These are phyloP conservation scores for Solanum dulcamara DNA, from an alignment of 257 asterid genomes.

Conservation along the genomic window DNA sequence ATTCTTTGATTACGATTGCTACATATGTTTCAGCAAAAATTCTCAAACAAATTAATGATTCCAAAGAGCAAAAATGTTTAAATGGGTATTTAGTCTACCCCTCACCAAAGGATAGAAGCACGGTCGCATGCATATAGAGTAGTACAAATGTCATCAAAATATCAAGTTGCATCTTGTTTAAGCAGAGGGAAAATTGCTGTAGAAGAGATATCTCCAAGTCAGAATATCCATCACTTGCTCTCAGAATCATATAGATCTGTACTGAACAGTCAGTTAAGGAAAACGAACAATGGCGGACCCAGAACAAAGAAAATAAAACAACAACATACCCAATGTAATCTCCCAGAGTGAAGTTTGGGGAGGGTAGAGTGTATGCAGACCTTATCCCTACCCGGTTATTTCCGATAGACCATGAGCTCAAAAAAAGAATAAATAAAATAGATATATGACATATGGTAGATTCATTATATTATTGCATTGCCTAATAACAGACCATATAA, in stretches of 20 bases:
- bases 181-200: not conserved
- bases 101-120: not conserved
- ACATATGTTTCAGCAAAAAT: not conserved
- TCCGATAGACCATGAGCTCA: not conserved
- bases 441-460: not conserved
- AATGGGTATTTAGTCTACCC: not conserved
- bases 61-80: not conserved
- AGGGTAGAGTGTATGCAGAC: not conserved
- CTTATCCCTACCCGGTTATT: not conserved
- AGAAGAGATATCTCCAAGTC: not conserved
- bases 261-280: constrained; percentile 19
- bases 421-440: not conserved
- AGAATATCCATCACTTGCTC: constrained; percentile 23
- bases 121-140: not conserved
- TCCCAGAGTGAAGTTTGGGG: not conserved
- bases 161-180: not conserved
- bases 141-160: not conserved
- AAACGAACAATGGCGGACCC: not conserved
- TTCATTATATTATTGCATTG: not conserved
- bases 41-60: not conserved
- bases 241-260: constrained; percentile 28
- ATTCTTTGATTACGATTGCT: not conserved
- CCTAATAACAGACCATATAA: not conserved
- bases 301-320: not conserved
- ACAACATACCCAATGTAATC: not conserved